These are phyloP conservation scores for Eucalyptus sp. DNA, from an alignment of 345 rosid species.

Conservation along the genomic window DNA sequence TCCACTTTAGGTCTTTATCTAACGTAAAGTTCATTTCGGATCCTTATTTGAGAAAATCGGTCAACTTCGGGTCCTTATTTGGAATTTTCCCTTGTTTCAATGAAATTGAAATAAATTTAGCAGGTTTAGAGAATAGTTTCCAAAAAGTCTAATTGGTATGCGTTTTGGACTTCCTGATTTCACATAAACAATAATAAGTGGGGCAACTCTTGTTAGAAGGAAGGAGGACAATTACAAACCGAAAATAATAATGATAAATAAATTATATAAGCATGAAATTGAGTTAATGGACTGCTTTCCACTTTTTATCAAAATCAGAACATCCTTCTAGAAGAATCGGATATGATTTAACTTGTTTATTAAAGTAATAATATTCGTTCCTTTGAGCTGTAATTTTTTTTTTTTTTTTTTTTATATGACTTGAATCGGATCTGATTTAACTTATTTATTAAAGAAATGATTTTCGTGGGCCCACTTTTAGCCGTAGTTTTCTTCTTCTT, in stretches of 20 bases:
- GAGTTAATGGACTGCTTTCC: neutral
- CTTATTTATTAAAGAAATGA: no score
- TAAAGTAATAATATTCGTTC: neutral
- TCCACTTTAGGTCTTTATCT: no score
- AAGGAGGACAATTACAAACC: no score
- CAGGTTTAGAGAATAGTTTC: neutral
- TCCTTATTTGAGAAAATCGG: no score
- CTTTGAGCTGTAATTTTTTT: no score
- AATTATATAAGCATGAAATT: neutral
- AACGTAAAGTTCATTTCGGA: no score
- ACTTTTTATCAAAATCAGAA: neutral
- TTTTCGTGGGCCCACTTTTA: neutral
- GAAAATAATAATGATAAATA: neutral
- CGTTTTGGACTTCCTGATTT: neutral
- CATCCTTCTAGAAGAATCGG: neutral
- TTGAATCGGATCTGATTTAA: no score
- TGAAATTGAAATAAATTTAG: neutral
- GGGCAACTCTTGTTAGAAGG: no score
- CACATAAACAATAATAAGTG: neutral
- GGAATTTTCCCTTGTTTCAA: neutral
- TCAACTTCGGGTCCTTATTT: no score
- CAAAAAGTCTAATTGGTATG: neutral
- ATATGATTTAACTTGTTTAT: neutral
- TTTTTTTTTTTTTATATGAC: fast-evolving
- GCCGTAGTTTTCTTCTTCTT: neutral